Base-by-base conservation (phyloP, 768 basidiomycete species). In the Crucibulum laeve region DNA sequence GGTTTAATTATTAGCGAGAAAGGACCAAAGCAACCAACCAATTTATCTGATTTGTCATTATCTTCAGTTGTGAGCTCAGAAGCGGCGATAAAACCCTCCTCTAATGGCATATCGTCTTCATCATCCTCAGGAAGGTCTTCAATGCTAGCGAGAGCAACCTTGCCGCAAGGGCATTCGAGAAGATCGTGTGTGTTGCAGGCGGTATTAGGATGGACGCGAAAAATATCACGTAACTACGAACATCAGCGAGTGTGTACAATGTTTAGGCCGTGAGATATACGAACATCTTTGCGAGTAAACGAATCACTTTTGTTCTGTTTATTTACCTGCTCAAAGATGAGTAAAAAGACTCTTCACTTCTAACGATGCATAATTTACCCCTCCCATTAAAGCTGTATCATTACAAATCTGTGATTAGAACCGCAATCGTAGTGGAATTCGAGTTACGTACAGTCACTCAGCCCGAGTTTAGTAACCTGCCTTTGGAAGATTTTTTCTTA, bases 151-250 rank as follows among this genome's bases (percentile, higher is more conserved):
- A 6, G 19, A 17, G 5, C 21, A 15, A 22, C 6, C 5, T n/a
- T 4, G 41, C 23, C 76, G 50, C 91, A 95, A 8, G 68, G 69
- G 56, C 94, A 98, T 46, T 80, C 84, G 11, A 97, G 71, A 14
- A 97, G 73, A 51, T 97, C 95, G 54, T 98, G 95, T 1, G 94
- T 98, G 48, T 94, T 87, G 66, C 91, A 94, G 5, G 72, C 65
- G 0, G 91, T 93, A 43, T 82, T 69, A 0, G 73, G 68, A 63
- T 93, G 81, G 34, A 96, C 71, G n/a, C 82, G 84, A 65, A 97
- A 98, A 50, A 98, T 89, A 60, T 94, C 91, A 26, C 84, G 84
- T 33, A 98, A 78, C 88, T 98, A 57, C 17, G 38, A 25, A 49
- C 13, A 30, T 38, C 8, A 13, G 40, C 47, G 43, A 47, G 39